Percentiles rank a stretch among this genome's conserved stretches.
These are phyloP conservation scores for Leavenworthia alabamica DNA, from an alignment of 345 rosid species.

Conservation along the genomic window DNA sequence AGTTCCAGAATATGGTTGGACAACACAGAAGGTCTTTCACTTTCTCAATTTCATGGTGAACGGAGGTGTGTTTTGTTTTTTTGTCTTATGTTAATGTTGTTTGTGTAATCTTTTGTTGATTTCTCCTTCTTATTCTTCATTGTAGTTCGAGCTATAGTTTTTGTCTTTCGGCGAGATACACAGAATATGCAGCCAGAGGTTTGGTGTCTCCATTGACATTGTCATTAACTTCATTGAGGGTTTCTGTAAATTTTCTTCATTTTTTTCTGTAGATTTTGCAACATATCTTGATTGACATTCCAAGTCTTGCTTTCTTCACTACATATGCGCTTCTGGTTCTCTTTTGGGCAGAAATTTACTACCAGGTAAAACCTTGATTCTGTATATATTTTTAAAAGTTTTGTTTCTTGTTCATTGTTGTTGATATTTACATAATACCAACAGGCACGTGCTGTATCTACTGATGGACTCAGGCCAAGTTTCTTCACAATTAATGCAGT, in stretches of 20 bases:
- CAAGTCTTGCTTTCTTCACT: constrained; percentile 66
- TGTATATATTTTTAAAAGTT: neutral
- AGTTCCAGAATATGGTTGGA: constrained; percentile 96
- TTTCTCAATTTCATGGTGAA: constrained; percentile 86
- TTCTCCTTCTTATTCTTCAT: neutral
- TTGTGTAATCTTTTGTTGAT: neutral
- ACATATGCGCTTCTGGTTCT: constrained; percentile 71
- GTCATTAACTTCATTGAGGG: constrained; percentile 7
- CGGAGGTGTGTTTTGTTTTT: constrained; percentile 53
- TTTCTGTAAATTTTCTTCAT: neutral
- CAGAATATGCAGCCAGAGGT: constrained; percentile 62
- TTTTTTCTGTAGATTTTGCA: constrained; percentile 48
- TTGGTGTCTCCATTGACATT: neutral
- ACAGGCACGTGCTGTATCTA: constrained; percentile 83
- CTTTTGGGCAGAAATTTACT: constrained; percentile 87
- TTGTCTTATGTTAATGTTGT: neutral
- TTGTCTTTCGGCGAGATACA: constrained; percentile 54
- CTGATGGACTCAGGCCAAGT: constrained; percentile 82
- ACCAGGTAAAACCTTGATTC: constrained; percentile 41
- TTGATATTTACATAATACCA: neutral
- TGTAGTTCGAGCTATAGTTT: constrained; percentile 67
- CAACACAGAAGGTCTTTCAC: constrained; percentile 92
- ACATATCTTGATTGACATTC: constrained; percentile 71
- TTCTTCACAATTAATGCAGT: constrained; percentile 70
- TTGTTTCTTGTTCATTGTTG: neutral